Base-by-base conservation (phyloP, 1,139 yeast genomes). In the Pichia sp. region DNA sequence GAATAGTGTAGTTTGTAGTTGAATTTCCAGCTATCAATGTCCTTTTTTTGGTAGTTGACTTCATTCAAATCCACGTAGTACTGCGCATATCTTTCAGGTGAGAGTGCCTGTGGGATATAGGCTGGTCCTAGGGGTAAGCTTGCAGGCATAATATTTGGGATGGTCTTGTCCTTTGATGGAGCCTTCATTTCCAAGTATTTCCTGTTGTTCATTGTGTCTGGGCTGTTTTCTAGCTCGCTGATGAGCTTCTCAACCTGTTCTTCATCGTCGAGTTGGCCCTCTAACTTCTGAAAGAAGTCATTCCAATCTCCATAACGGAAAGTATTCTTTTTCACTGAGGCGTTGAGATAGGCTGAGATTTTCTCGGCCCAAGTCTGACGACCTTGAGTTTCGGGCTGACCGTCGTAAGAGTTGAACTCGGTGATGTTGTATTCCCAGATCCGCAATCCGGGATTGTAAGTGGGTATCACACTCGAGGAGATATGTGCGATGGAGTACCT, bases 371-470 rank as follows among this genome's bases (percentile, higher is more conserved):
- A 19, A 19, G 23, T 19, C 3, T 19, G 23, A 19, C 23, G 23
- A 3, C 23, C 23, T 19, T 19, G 23, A 19, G 23, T 19, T 19
- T 19, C 23, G 13, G 15, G 8, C 15, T 36, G 40, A 4, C n/a
- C 15, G 13, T 11, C n/a, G 40, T 2, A 36, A 36, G 40, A 36
- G 40, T 36, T 36, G 40, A 56, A 47, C 26, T 76, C 85, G 0
- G 89, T 79, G 49, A 80, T 79, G 65, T 89, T 88, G 67, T 89
- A 89, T 66, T 89, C 96, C 93, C 95, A 89, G 1, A 89, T 84
- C 59, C 96, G 74, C 56, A 89, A 67, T 1, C 92, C 89, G 3
- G 96, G 92, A 62, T 87, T 87, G 70, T 84, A 89, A 0, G 95
- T 89, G 1, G 96, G 96, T 5, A 89, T 81, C 15, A 89, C 81